Conservation (phyloP, 352 stramenopile species). For the Globisporangium middletonii region DNA sequence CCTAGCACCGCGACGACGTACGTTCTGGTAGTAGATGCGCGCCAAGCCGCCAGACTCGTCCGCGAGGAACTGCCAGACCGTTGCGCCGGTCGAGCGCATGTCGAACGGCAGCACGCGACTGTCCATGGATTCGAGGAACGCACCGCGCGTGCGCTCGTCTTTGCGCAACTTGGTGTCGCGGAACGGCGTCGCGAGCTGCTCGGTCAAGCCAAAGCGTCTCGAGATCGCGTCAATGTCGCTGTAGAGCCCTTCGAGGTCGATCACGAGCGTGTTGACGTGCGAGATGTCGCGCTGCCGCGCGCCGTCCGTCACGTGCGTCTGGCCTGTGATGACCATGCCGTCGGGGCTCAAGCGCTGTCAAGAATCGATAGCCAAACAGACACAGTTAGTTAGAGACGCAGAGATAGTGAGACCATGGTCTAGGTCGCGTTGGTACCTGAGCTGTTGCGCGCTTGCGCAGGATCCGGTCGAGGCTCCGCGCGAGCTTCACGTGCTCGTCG, state of each 20-base stretch:
- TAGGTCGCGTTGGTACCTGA: background rate
- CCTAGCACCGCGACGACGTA: background rate
- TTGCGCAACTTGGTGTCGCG: conserved; percentile 9
- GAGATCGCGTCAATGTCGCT: conserved; percentile 7
- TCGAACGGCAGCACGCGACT: conserved; percentile 12
- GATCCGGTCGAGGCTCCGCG: conserved; percentile 12
- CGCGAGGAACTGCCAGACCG: conserved; percentile 12
- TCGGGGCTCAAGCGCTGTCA: conserved; percentile 6
- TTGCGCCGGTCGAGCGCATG: conserved; percentile 10
- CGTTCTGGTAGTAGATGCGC: conserved; percentile 13
- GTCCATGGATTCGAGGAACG: conserved; percentile 13
- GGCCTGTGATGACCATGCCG: conserved; percentile 10
- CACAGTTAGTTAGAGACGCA: background rate
- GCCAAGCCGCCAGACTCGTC: conserved; percentile 6
- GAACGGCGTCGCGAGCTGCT: conserved; percentile 7
- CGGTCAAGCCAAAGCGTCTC: conserved; percentile 4
- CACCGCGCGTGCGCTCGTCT: background rate
- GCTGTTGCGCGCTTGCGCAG: conserved; percentile 8
- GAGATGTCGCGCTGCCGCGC: conserved; percentile 5
- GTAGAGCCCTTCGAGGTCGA: conserved; percentile 12
- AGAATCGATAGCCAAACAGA: background rate
- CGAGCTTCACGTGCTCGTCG: conserved; percentile 16
- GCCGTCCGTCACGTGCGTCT: background rate
- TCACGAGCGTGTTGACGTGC: conserved; percentile 10
- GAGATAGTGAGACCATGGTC: no score